Evolutionary conservation across 345 rosid species (phyloP), one percentile per base, ranked within the genome.

Genomic region (Euphorbia peplus): DNA sequence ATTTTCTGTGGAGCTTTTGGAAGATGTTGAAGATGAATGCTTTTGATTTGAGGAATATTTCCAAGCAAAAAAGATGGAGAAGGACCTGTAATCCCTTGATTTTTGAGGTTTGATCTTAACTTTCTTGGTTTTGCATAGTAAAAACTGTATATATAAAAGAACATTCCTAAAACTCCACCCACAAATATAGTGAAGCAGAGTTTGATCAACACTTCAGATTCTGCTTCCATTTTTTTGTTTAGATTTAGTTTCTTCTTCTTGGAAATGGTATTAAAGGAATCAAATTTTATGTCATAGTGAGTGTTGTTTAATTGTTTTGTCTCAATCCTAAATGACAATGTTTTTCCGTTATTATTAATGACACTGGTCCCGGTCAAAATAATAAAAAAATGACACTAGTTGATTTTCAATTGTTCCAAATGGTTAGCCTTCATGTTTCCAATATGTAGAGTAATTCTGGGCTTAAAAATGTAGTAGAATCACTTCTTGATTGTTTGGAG

Each of bases 31-130:
- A 46, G 54, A 50, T 42, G 71, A 60, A 76, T 74, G 29, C 65
- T 72, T 39, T 55, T 56, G 18, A 84, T 78, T 58, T 82, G 75
- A 55, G 73, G 75, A 69, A 83, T 80, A 72, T 81, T 81, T 8
- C 89, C 89, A 37, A 67, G 22, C 6, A 84, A 68, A 48, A 80
- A 54, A 39, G 82, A 70, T 72, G 81, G 84, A 46, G 69, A 47
- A 19, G 86, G 86, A 6, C 86, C 89, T 63, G n/a, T 57, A 56
- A 83, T 50, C 8, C 89, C 89, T 75, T 81, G 86, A 65, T 56
- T 75, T 64, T 26, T 47, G 53, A 85, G 82, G 65, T 6, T 75
- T 32, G 76, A 73, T 18, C 79, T 71, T 18, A 79, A 56, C 59
- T 48, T 68, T 65, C 32, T 50, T 18, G 82, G 83, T 63, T 67